A percentile compares a stretch with the other conserved stretches of the same genome.
phyloP scores from a whole-genome alignment of 1,284 basidiomycete genomes.

The Exobasidium cylindrosporum region DNA sequence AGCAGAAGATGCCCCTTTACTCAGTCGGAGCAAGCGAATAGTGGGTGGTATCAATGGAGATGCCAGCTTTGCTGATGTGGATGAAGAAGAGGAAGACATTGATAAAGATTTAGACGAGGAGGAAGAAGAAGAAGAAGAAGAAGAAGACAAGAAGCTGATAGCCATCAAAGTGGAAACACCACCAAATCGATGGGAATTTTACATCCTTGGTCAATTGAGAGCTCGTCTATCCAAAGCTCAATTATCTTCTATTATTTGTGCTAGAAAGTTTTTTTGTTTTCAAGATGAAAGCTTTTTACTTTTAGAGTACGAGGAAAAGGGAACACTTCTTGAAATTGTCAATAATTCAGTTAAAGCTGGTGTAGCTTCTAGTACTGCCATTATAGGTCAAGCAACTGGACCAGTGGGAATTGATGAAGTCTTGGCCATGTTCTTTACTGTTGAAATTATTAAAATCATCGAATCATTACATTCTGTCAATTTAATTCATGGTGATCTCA shows the following conservation, averaged over 20 bases:
- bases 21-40: not conserved
- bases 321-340: conserved; percentile 86
- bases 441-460: conserved; percentile 80
- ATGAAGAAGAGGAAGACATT: conserved; percentile 12
- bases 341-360: conserved; percentile 62
- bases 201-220: conserved; percentile 76
- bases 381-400: conserved; percentile 18
- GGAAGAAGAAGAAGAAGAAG: conserved; percentile 65
- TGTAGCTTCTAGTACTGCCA: conserved; percentile 57
- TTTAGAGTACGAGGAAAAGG: conserved; percentile 83
- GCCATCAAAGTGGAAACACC: conserved; percentile 93
- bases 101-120: conserved; percentile 63
- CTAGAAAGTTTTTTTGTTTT: conserved; percentile 39
- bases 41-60: conserved; percentile 19
- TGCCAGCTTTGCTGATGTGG: conserved; percentile 9
- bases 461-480: conserved; percentile 76
- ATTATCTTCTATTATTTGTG: conserved; percentile 36
- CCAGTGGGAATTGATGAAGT: conserved; percentile 73
- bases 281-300: conserved; percentile 84
- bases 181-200: conserved; percentile 86
- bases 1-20: conserved; percentile 59
- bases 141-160: conserved; percentile 63
- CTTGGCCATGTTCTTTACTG: conserved; percentile 88
- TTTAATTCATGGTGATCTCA: conserved; percentile 95
- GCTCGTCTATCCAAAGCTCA: conserved; percentile 53